Evolutionary conservation across 495 filamentous ascomycete species (phyloP).

Genomic region (Cladorrhinum samala): DNA sequence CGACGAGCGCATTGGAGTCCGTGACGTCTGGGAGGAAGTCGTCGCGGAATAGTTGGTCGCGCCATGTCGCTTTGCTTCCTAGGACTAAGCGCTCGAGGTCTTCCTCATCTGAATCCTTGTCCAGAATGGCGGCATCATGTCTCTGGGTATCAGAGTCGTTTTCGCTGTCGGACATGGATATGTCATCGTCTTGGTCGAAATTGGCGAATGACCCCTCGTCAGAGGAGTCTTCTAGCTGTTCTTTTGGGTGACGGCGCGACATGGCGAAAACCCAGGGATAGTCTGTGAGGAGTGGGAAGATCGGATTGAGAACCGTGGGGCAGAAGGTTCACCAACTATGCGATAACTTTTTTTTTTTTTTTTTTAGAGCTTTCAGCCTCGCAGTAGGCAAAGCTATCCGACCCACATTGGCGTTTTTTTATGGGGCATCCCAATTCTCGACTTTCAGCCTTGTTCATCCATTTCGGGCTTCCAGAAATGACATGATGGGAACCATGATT

Average conservation of each 20-base stretch:
- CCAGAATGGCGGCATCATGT: conserved; percentile 18
- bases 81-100: conserved; percentile 83
- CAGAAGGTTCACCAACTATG: conserved; percentile 4
- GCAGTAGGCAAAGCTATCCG: conserved; percentile 14
- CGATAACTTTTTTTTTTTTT: conserved; percentile 35
- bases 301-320: conserved; percentile 4
- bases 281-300: not conserved
- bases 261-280: conserved; percentile 2
- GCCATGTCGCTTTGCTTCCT: conserved; percentile 76
- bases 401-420: not conserved
- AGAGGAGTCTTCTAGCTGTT: conserved; percentile 19
- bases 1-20: conserved; percentile 33
- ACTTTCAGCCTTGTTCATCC: conserved; percentile 13
- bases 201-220: conserved; percentile 26
- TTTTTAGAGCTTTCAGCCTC: conserved; percentile 23
- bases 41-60: conserved; percentile 55
- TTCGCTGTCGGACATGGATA: conserved; percentile 18
- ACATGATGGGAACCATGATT: not conserved
- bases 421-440: not conserved
- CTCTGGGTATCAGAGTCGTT: conserved; percentile 10
- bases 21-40: conserved; percentile 21
- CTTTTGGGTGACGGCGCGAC: conserved; percentile 11
- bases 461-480: not conserved
- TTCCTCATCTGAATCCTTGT: conserved; percentile 74
- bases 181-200: conserved; percentile 31